Evolutionary conservation across 225 moss, liverwort and hornwort genomes (phyloP), one percentile per base, ranked within the genome.

Genomic region (Pseudoscleropodium purum): DNA sequence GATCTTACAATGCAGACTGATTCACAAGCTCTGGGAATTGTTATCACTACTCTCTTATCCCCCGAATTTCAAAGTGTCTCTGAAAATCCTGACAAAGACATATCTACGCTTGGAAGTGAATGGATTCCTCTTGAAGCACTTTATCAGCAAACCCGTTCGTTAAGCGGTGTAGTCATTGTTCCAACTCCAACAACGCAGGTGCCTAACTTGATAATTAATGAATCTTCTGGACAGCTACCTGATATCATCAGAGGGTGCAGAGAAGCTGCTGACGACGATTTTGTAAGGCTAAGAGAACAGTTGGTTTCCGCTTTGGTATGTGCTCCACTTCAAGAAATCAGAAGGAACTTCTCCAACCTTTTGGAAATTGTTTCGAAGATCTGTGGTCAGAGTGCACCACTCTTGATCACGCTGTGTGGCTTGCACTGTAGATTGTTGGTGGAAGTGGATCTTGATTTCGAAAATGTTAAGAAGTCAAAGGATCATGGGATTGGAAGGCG

Each of bases 11-110:
- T 92, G 94, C 97, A 98, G 98, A 92, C 93, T 84, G 84, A 95
- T 90, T 89, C 99, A 59, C 94, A 91, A 88, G 88, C 93, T 87
- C 91, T 99, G 83, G 97, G 96, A 84, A 76, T 89, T 82, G 91
- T 99, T 56, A 90, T 99, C 33, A 79, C 87, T 20, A 89, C 92
- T 41, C 87, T 95, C 56, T 89, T 97, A 74, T 93, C 96, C 16
- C 83, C 90, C 62, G 92, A 91, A 82, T 90, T 91, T 43, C 91
- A 90, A 51, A 56, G 61, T 41, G 39, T 68, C 25, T 61, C 87
- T 87, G 87, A 82, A 57, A 87, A 86, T 84, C 86, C 84, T 30
- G 85, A 57, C 30, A 69, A 84, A 51, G 87, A 64, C 87, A 59
- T 91, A 68, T 82, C 81, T 67, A 52, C 87, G 37, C 84, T 88